Conservation (phyloP, 2,329 filamentous ascomycete genomes). For the Calycina herbarum region DNA sequence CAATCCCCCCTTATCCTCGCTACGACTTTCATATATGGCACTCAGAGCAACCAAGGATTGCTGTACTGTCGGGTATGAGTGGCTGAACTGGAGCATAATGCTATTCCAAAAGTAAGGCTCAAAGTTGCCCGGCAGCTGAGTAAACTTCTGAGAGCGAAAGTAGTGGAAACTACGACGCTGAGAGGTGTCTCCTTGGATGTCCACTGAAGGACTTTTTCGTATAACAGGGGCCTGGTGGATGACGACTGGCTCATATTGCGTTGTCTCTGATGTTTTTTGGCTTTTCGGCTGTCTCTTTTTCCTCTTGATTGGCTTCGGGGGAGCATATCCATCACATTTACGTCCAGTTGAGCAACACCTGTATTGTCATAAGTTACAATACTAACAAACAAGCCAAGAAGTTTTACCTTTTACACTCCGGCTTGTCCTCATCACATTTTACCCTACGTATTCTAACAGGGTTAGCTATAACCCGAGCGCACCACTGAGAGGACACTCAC, state of each 20-base stretch:
- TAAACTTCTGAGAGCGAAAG: conserved; percentile 22
- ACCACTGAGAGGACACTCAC: conserved; percentile 9
- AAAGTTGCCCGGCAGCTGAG: conserved; percentile 25
- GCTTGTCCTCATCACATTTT: conserved; percentile 29
- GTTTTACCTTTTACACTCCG: conserved; percentile 18
- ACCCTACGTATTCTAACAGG: conserved; percentile 22
- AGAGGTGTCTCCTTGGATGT: conserved; percentile 12
- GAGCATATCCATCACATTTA: conserved; percentile 24
- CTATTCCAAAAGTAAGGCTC: conserved; percentile 23
- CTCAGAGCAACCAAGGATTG: conserved; percentile 20
- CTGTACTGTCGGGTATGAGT: conserved; percentile 15
- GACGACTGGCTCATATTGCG: not conserved
- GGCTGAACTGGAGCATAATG: conserved; percentile 19
- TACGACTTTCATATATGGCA: conserved; percentile 18
- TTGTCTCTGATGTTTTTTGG: not conserved
- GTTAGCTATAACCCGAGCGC: not conserved
- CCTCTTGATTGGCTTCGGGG: conserved; percentile 9
- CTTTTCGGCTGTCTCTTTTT: not conserved
- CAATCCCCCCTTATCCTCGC: not conserved
- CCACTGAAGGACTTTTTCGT: conserved; percentile 6
- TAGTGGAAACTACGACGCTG: conserved; percentile 29
- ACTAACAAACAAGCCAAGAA: no score
- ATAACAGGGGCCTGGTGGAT: not conserved
- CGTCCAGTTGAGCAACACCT: conserved; percentile 19
- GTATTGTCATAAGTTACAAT: not conserved